Conservation (phyloP, 257 asterid species). For the Solanum pimpinellifolium region DNA sequence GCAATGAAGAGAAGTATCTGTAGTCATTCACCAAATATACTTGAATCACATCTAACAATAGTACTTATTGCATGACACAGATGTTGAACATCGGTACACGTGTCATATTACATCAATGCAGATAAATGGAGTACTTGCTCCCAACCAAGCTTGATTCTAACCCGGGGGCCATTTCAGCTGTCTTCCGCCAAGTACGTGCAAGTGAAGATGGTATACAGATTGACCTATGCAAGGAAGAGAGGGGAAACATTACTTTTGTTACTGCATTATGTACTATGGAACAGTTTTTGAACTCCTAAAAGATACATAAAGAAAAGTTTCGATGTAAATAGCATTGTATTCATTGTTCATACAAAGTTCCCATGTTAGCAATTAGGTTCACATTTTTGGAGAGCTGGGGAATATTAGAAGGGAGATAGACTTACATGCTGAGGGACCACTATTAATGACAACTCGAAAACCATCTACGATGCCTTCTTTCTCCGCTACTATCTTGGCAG, state of each 20-base stretch:
- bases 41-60: not conserved
- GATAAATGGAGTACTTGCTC: not conserved
- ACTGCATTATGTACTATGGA: not conserved
- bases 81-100: not conserved
- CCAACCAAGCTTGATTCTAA: conserved; percentile 13
- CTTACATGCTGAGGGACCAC: conserved; percentile 78
- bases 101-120: not conserved
- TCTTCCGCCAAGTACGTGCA: conserved; percentile 93
- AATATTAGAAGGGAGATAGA: not conserved
- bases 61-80: not conserved
- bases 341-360: not conserved
- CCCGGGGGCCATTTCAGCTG: conserved; percentile 99
- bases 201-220: conserved; percentile 94
- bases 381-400: not conserved
- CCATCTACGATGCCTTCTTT: conserved; percentile 86
- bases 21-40: not conserved
- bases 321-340: not conserved
- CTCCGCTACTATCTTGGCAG: conserved; percentile 84
- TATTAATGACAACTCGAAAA: conserved; percentile 84
- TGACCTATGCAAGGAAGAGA: conserved; percentile 44
- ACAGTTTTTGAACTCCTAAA: not conserved
- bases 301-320: not conserved
- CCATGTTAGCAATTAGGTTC: not conserved
- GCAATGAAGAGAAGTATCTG: not conserved
- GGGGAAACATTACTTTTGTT: not conserved